A percentile compares a stretch with the other conserved stretches of the same genome.
Conservation (phyloP, 148 eudicot genomes). For the Silene conica region DNA sequence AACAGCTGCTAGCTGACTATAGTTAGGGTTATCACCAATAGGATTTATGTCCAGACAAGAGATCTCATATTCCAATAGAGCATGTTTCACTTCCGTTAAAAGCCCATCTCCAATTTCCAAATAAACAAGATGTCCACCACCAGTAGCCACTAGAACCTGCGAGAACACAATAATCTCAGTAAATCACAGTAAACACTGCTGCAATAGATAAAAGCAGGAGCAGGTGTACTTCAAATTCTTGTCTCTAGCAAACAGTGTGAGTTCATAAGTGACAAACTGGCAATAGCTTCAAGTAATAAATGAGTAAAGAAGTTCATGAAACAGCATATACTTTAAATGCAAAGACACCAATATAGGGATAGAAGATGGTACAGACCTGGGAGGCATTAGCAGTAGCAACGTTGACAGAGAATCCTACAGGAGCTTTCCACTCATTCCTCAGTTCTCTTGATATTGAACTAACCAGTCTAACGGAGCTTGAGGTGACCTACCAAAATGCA, state of each 20-base stretch:
- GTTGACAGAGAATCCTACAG: constrained; percentile 74
- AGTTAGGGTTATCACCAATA: constrained; percentile 67
- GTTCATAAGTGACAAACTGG: constrained; percentile 1
- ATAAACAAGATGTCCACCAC: constrained; percentile 91
- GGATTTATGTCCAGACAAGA: constrained; percentile 96
- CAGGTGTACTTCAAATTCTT: not conserved
- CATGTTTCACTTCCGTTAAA: constrained; percentile 63
- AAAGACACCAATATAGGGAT: not conserved
- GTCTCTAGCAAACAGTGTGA: not conserved
- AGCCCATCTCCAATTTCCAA: constrained; percentile 86
- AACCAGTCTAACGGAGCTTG: constrained; percentile 84
- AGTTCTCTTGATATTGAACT: constrained; percentile 73
- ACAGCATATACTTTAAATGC: not conserved
- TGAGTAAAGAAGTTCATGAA: not conserved
- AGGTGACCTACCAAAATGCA: constrained; percentile 62
- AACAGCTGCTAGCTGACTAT: constrained; percentile 88
- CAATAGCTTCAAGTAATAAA: not conserved
- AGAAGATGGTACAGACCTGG: constrained; percentile 39
- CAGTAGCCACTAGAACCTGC: constrained; percentile 88
- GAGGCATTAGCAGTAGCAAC: constrained; percentile 95
- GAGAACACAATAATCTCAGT: constrained; percentile 14
- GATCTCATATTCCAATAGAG: constrained; percentile 79
- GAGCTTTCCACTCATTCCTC: constrained; percentile 82
- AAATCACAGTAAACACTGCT: not conserved
- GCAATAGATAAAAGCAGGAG: not conserved